A percentile compares a stretch with the other conserved stretches of the same genome.
These are phyloP conservation scores for Penicillium mononematosum DNA, from an alignment of 495 filamentous ascomycete genomes.

Conservation along the genomic window DNA sequence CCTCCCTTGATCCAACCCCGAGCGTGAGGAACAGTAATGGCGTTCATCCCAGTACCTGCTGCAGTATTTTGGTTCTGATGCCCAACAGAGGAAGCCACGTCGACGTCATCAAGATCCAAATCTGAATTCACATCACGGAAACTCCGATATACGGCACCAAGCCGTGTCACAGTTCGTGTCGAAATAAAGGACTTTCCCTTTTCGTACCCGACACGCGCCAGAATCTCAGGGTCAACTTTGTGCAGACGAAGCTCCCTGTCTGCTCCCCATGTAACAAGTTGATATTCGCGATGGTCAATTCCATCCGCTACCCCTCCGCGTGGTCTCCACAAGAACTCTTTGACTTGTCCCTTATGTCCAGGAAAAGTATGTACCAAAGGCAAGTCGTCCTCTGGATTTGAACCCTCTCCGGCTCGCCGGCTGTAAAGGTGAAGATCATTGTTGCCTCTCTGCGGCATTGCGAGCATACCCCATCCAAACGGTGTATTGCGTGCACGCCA, in stretches of 20 bases:
- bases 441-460: conserved; percentile 88
- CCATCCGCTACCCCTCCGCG: conserved; percentile 68
- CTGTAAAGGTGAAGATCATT: conserved; percentile 86
- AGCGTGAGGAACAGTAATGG: conserved; percentile 46
- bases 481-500: conserved; percentile 94
- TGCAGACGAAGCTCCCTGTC: conserved; percentile 82
- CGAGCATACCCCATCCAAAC: conserved; percentile 81
- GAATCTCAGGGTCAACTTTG: conserved; percentile 60
- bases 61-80: conserved; percentile 29
- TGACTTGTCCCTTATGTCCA: conserved; percentile 81
- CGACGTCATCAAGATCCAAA: conserved; percentile 36
- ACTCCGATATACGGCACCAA: conserved; percentile 80
- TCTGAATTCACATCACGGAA: conserved; percentile 62
- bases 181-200: conserved; percentile 64
- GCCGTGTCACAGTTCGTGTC: conserved; percentile 72
- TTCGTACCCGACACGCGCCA: conserved; percentile 73
- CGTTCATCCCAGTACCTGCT: conserved; percentile 48
- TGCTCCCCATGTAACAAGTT: conserved; percentile 89
- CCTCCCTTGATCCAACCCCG: conserved; percentile 44
- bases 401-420: conserved; percentile 49
- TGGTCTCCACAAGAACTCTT: conserved; percentile 90
- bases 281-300: conserved; percentile 88
- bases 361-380: conserved; percentile 69
- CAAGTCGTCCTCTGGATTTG: conserved; percentile 46
- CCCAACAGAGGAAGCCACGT: conserved; percentile 31